A percentile compares a stretch with the other conserved stretches of the same genome.
Conservation (phyloP, 768 basidiomycete species). For the Mycena vitilis region DNA sequence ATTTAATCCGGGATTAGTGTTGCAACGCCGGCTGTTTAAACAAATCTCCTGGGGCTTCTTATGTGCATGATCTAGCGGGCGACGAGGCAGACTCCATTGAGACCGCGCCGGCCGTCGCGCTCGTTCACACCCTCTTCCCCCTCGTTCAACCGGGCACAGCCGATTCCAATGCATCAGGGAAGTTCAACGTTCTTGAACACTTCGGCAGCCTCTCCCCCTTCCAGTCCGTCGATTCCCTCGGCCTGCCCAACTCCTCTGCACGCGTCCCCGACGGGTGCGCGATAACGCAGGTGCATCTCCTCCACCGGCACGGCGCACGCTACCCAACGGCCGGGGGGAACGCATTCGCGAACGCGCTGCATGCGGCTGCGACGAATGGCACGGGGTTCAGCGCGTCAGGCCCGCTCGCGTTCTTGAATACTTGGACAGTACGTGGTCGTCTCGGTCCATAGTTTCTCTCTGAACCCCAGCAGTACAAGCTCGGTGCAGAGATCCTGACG, state of each 20-base stretch:
- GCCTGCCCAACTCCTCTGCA: not conserved
- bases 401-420: not conserved
- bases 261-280: not conserved
- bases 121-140: not conserved
- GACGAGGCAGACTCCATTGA: not conserved
- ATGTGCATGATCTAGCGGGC: not conserved
- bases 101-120: not conserved
- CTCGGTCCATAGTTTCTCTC: too few relatives aligned
- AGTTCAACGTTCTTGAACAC: not conserved
- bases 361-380: not conserved
- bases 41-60: too few relatives aligned
- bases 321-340: not conserved
- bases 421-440: not conserved
- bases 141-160: not conserved
- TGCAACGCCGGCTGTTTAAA: too few relatives aligned
- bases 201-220: constrained; percentile 1
- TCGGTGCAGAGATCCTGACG: not conserved
- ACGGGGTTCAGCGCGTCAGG: not conserved
- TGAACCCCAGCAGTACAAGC: not conserved
- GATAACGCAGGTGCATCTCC: not conserved
- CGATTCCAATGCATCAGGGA: not conserved
- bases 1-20: too few relatives aligned
- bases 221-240: constrained; percentile 16
- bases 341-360: not conserved
- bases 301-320: constrained; percentile 7